Evolutionary conservation across 2,329 filamentous ascomycete genomes (phyloP), one percentile per base, ranked within the genome.

Genomic region (Lachnum nothofagi): DNA sequence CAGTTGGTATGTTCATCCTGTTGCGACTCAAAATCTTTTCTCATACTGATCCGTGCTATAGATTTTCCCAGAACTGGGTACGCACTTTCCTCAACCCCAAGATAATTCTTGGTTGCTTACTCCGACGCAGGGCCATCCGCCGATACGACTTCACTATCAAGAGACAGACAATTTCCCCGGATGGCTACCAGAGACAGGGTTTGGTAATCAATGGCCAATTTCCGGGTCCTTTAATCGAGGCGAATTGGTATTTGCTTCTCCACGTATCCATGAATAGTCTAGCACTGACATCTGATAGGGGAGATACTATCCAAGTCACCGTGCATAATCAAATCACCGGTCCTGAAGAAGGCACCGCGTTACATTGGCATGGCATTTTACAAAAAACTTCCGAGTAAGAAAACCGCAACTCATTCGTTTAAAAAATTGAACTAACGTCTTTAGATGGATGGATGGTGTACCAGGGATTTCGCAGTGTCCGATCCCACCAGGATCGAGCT

Each of bases 281-380:
- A n/a, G n/a, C n/a, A 16, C 31, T 31, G 37, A 41, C 42, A n/a
- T 17, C 6, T 22, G 38, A 5, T 4, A 55, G 55, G 57, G 65
- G 65, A 3, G 66, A 70, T 41, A 59, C 48, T 3, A 74, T 81
- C 42, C 70, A 86, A 46, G 78, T 88, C 31, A 82, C 81, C 25
- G 76, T 90, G 46, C 75, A 79, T 65, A 91, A 93, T 66, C 76
- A 80, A 42, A 77, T 89, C 9, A 77, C 70, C 10, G 66, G 61
- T 19, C 57, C 57, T 19, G 48, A 58, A 34, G 62, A 68, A 51
- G 59, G 63, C 7, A 70, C 54, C 59, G 62, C 67, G 55, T 63
- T 58, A 58, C 52, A 80, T 71, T 49, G 68, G 69, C 25, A 76
- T 74, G 77, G 73, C 24, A 53, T 80, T 35, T 67, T 72, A 24